phyloP scores from a whole-genome alignment of 2,329 filamentous ascomycete genomes.

The Dactylella cylindrospora region DNA sequence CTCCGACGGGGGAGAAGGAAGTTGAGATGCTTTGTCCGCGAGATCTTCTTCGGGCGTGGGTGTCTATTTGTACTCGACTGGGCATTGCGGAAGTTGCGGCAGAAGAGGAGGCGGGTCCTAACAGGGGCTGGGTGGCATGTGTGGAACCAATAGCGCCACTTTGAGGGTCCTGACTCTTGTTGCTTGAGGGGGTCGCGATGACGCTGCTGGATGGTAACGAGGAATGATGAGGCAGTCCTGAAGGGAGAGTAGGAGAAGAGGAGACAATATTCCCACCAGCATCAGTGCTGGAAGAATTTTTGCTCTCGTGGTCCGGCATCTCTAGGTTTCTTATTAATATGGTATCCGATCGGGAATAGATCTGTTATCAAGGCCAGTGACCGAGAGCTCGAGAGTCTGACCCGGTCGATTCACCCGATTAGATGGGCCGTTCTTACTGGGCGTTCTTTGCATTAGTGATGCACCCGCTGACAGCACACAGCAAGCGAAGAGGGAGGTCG shows the following conservation, averaged over 20 bases:
- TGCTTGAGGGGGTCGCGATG: neutral
- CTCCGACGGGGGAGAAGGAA: constrained; percentile 24
- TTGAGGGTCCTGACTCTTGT: constrained; percentile 11
- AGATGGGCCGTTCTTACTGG: too few species aligned
- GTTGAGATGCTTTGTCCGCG: constrained; percentile 42
- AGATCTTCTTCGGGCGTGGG: constrained; percentile 28
- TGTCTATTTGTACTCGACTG: constrained; percentile 9
- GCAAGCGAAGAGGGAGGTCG: too few species aligned
- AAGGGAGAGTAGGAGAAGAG: neutral
- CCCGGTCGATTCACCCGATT: constrained; percentile 32
- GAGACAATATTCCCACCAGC: neutral
- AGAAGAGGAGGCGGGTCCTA: constrained; percentile 2
- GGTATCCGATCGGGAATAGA: constrained; percentile 17
- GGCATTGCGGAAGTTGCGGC: constrained; percentile 35
- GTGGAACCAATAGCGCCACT: constrained; percentile 4
- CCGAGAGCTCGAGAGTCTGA: constrained; percentile 22
- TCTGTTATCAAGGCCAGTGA: constrained; percentile 13
- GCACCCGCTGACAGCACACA: constrained; percentile 28
- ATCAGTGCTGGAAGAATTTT: constrained; percentile 16
- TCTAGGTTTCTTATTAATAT: constrained; percentile 15
- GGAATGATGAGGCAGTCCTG: constrained; percentile 20
- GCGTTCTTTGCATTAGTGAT: constrained; percentile 28
- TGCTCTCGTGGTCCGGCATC: constrained; percentile 28
- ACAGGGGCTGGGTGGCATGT: constrained; percentile 20
- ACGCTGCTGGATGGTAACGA: constrained; percentile 11